phyloP scores from a whole-genome alignment of 352 stramenopile species.

The Vaucheria bursata region DNA sequence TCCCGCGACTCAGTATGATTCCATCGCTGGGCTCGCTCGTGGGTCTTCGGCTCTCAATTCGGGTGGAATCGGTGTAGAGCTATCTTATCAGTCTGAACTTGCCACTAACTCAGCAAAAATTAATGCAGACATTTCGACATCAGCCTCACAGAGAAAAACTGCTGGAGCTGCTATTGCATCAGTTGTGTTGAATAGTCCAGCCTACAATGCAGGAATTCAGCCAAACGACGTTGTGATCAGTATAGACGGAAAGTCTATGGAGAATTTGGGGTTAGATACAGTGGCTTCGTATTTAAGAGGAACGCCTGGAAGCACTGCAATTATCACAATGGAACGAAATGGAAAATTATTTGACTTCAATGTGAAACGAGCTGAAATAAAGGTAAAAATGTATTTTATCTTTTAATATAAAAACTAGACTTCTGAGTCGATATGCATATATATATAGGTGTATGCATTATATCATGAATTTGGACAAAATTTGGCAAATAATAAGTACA shows the following conservation, averaged over 20 bases:
- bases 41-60: slow-evolving; percentile 13
- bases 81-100: background rate
- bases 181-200: slow-evolving; percentile 38
- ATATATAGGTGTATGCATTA: no score
- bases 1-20: slow-evolving; percentile 43
- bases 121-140: background rate
- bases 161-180: slow-evolving; percentile 18
- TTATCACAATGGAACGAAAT: slow-evolving; percentile 27
- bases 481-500: no score
- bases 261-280: slow-evolving; percentile 21
- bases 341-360: slow-evolving; percentile 30
- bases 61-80: slow-evolving; percentile 40
- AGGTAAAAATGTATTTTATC: slow-evolving; percentile 22
- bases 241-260: slow-evolving; percentile 40
- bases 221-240: slow-evolving; percentile 30
- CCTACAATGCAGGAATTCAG: slow-evolving; percentile 35
- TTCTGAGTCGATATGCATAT: no score
- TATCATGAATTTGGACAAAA: no score
- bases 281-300: slow-evolving; percentile 39
- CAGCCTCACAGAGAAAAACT: background rate
- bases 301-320: slow-evolving; percentile 24
- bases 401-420: background rate
- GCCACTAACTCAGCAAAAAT: no score
- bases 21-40: slow-evolving; percentile 22
- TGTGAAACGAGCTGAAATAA: slow-evolving; percentile 39